phyloP scores from a whole-genome alignment of 257 asterid genomes.

The Plectranthus barbatus region DNA sequence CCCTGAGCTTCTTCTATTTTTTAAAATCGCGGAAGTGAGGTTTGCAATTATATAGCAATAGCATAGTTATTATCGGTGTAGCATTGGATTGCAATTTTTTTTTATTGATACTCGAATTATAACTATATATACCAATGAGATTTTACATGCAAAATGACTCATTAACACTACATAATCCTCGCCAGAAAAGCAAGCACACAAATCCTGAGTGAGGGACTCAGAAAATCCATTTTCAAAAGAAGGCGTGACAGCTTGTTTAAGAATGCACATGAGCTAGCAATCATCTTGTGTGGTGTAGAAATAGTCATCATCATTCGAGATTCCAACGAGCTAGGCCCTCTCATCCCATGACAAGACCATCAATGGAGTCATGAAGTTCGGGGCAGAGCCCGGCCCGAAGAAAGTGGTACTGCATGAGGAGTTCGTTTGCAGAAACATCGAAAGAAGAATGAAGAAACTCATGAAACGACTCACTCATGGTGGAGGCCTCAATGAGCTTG shows the following conservation, averaged over 20 bases:
- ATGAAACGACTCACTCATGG: constrained; percentile 23
- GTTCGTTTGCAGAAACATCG: constrained; percentile 13
- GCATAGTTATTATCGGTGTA: no score
- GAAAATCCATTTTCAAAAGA: constrained; percentile 18
- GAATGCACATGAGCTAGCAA: constrained; percentile 29
- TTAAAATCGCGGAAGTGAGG: no score
- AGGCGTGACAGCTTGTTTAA: constrained; percentile 24
- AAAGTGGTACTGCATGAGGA: constrained; percentile 29
- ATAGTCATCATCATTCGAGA: constrained; percentile 13
- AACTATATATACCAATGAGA: constrained; percentile 21
- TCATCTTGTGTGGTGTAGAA: constrained; percentile 29
- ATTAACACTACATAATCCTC: constrained; percentile 22
- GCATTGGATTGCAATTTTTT: no score
- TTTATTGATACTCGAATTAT: no score
- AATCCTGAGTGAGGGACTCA: constrained; percentile 13
- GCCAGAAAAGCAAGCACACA: constrained; percentile 15
- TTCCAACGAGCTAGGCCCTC: constrained; percentile 30
- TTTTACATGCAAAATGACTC: constrained; percentile 7
- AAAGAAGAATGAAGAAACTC: constrained; percentile 18
- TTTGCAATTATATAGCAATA: no score
- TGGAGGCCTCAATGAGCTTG: constrained; percentile 16
- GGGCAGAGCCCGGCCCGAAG: constrained; percentile 7
- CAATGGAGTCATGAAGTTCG: constrained; percentile 14
- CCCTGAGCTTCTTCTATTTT: no score
- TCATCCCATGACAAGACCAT: constrained; percentile 13